Percentiles rank a stretch among this genome's conserved stretches.
Evolutionary conservation across 345 rosid species (phyloP).

Genomic region (Rhodamnia rubescens): DNA sequence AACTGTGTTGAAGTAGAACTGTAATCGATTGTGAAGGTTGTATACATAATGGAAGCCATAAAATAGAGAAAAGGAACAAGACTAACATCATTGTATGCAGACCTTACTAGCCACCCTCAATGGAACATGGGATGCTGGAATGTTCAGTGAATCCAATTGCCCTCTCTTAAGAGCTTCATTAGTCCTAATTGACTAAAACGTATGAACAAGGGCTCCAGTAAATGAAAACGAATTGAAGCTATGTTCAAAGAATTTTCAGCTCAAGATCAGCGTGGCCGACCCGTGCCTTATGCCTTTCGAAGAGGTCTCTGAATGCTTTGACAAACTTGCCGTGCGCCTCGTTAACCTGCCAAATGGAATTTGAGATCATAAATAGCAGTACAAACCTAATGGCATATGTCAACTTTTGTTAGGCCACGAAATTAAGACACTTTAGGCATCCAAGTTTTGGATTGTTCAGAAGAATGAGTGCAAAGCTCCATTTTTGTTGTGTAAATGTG

Average conservation of each 20-base stretch:
- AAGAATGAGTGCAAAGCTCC: background rate
- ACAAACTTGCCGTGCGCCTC: conserved; percentile 24
- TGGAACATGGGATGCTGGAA: background rate
- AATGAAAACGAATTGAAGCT: background rate
- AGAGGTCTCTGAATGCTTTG: conserved; percentile 21
- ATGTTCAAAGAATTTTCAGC: conserved; percentile 17
- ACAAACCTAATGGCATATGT: background rate
- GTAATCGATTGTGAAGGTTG: too few relatives aligned
- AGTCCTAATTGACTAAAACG: background rate
- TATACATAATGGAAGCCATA: background rate
- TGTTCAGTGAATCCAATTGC: background rate
- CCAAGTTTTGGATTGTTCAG: background rate
- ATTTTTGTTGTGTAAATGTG: background rate
- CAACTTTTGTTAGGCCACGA: background rate
- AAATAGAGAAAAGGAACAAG: background rate
- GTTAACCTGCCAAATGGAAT: conserved; percentile 20
- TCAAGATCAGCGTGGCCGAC: conserved; percentile 16
- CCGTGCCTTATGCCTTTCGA: conserved; percentile 21
- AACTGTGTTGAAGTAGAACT: too few relatives aligned
- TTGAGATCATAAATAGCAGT: background rate
- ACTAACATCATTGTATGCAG: background rate
- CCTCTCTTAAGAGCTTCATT: background rate
- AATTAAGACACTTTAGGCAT: background rate
- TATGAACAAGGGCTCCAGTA: background rate
- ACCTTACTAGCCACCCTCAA: background rate